These are phyloP conservation scores for Aureobasidium sp. DNA, from an alignment of 2,329 filamentous ascomycete genomes.

Conservation along the genomic window DNA sequence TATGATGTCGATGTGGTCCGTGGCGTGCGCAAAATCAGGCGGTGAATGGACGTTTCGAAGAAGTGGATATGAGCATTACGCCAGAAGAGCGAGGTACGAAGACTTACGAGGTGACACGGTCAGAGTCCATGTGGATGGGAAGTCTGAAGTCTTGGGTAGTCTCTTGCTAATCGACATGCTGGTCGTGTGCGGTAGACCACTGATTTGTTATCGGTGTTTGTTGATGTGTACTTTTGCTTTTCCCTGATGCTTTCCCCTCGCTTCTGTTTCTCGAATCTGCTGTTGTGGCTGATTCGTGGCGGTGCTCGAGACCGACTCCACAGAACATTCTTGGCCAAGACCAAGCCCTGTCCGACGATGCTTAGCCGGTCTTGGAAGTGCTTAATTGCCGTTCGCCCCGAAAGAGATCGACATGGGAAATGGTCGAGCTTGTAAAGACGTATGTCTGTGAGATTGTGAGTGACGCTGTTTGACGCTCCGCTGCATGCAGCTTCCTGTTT, in stretches of 20 bases:
- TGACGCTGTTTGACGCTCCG: not conserved
- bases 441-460: not conserved
- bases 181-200: no score
- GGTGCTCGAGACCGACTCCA: not conserved
- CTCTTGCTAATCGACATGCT: conserved; percentile 17
- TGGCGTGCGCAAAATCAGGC: not conserved
- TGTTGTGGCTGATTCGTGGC: not conserved
- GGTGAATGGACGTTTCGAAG: not conserved
- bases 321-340: not conserved
- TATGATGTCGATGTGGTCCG: conserved; percentile 8
- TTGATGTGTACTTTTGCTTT: not conserved
- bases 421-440: no score
- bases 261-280: not conserved
- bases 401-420: no score
- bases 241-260: not conserved
- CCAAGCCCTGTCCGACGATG: no score
- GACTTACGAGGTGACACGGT: conserved; percentile 38
- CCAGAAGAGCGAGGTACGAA: not conserved
- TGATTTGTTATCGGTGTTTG: not conserved
- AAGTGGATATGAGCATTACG: not conserved
- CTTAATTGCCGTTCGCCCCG: no score
- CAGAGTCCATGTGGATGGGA: conserved; percentile 31
- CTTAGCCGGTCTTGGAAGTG: no score
- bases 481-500: not conserved
- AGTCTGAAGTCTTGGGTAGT: conserved; percentile 35